phyloP scores from a whole-genome alignment of 2,329 filamentous ascomycete genomes.

The Penicillium sclerotigenum region DNA sequence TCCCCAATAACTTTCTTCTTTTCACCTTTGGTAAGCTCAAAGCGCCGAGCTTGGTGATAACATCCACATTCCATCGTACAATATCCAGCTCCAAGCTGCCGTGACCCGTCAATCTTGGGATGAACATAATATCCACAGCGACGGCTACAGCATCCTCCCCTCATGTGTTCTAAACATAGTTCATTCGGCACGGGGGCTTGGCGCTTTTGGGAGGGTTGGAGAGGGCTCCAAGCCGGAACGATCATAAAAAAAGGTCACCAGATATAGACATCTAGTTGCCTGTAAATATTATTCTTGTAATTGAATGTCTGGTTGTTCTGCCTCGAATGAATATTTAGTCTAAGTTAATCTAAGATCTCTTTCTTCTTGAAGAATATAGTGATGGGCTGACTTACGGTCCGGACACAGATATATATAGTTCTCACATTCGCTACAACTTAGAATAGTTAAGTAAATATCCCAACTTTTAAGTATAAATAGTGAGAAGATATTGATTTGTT shows the following conservation, averaged over 20 bases:
- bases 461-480: neutral
- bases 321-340: neutral
- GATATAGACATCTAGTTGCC: neutral
- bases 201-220: neutral
- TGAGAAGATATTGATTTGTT: neutral
- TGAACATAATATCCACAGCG: neutral
- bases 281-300: no score
- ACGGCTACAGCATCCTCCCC: constrained; percentile 2
- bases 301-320: neutral
- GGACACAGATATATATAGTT: neutral
- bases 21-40: neutral
- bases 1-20: neutral
- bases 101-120: neutral
- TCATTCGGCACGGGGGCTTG: neutral
- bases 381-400: neutral
- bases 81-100: constrained; percentile 2
- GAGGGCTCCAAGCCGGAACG: neutral
- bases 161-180: neutral
- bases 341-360: neutral
- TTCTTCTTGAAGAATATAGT: neutral
- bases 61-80: constrained; percentile 4
- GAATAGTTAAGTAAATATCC: neutral
- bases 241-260: neutral
- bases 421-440: neutral
- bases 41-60: neutral